Evolutionary conservation across 805 yeast species (phyloP), one percentile per base, ranked within the genome.

Genomic region (Lipomyces spencermartinsiae): DNA sequence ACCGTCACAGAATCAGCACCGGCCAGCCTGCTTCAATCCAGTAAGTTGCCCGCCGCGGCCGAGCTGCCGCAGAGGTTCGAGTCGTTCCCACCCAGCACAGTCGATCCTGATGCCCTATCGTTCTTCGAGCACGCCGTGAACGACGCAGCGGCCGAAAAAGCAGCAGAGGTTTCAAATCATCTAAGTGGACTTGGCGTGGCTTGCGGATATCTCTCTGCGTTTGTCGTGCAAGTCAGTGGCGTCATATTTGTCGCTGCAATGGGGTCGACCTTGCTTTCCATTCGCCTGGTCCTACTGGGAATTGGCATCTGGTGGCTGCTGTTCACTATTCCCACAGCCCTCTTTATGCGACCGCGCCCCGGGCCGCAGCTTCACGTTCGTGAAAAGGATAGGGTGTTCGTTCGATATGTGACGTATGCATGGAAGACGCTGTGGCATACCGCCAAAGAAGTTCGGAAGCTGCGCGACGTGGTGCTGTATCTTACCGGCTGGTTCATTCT

Each of bases 261-360:
- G n/a, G 81, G 83, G 1, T 77, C 83, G 1, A 72, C 79, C 0
- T 74, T 80, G 2, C 63, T 65, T 1, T 85, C 88, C 8, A 79
- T 89, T 4, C 88, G 88, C 71, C 75, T 84, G 33, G 92, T 90
- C 0, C 83, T 90, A 19, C 80, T 84, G 10, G 76, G 86, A 37
- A 90, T 90, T 19, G 95, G 95, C 0, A 33, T 85, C 0, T 90
- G 95, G 94, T 91, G 96, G 96, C 76, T 88, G 6, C 65, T 85
- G 1, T 90, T 89, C 81, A 92, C 89, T 73, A 62, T 87, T 3
- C 94, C 94, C 2, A 82, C 90, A 46, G 75, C 79, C 0, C 73
- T 82, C 67, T 77, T 85, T 55, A 76, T 91, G 65, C 80, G 81
- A 56, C 74, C 86, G 4, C 77, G 86, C 14, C 82, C 83, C 0